Percentiles rank a stretch among this genome's conserved stretches.
These are phyloP conservation scores for Aspergillus phoenicis DNA, from an alignment of 2,329 filamentous ascomycete species.

Conservation along the genomic window DNA sequence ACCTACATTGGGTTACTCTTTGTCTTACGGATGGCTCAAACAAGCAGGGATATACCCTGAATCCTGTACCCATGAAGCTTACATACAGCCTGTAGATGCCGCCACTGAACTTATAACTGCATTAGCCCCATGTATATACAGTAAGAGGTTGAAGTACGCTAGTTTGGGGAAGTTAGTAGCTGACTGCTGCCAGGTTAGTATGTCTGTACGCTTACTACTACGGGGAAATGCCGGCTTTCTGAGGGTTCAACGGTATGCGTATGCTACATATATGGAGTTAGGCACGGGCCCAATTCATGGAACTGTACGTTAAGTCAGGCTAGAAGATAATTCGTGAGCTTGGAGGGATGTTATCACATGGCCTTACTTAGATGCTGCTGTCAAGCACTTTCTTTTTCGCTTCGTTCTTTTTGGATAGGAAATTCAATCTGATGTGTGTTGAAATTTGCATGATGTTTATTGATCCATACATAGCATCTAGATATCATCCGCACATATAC, in stretches of 20 bases:
- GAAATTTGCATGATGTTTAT: too few species aligned
- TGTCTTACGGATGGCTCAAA: neutral
- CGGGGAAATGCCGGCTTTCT: neutral
- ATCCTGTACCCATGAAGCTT: neutral
- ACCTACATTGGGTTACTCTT: neutral
- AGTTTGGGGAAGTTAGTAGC: neutral
- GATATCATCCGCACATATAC: too few species aligned
- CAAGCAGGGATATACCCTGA: neutral
- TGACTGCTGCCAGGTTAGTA: neutral
- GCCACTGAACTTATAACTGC: neutral
- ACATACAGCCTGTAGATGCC: neutral
- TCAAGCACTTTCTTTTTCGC: too few species aligned
- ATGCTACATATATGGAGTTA: neutral
- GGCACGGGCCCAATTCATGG: neutral
- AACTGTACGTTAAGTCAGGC: too few species aligned
- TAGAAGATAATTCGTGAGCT: too few species aligned
- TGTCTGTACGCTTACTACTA: neutral
- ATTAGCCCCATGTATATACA: neutral
- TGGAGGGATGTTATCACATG: too few species aligned
- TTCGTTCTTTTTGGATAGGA: too few species aligned
- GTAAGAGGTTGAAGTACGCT: neutral
- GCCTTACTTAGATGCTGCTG: too few species aligned
- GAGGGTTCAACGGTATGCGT: neutral
- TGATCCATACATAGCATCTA: too few species aligned
- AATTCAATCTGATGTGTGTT: too few species aligned